These are phyloP conservation scores for Niveomyces coronatus DNA, from an alignment of 2,329 filamentous ascomycete species.

Conservation along the genomic window DNA sequence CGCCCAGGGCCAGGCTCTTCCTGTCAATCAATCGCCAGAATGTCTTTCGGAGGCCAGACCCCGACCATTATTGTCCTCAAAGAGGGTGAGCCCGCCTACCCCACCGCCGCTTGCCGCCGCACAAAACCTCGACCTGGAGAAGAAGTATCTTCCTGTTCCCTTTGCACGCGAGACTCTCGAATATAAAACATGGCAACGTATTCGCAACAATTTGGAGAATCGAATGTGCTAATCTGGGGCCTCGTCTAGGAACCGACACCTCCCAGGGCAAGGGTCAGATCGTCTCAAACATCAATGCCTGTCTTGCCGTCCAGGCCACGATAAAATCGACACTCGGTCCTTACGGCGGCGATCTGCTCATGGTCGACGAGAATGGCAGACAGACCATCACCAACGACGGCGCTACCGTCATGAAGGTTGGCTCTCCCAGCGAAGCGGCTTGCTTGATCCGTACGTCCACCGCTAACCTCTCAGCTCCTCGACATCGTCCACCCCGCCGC, in stretches of 20 bases:
- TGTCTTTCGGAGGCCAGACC: constrained; percentile 96
- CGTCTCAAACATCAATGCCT: constrained; percentile 97
- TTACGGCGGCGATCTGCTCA: constrained; percentile 90
- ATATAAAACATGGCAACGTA: too few species aligned
- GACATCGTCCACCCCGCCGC: constrained; percentile 98
- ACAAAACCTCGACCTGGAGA: constrained; percentile 3
- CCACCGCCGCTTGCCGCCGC: constrained; percentile 20
- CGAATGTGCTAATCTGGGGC: constrained; percentile 15
- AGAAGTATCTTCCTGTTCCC: neutral
- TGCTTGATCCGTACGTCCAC: too few species aligned
- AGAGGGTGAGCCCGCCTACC: constrained; percentile 64
- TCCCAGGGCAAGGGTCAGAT: constrained; percentile 97
- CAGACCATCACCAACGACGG: constrained; percentile 99
- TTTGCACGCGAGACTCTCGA: neutral
- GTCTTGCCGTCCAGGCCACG: constrained; percentile 86
- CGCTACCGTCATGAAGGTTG: constrained; percentile 96
- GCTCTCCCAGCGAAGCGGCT: too few species aligned
- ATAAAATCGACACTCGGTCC: constrained; percentile 94
- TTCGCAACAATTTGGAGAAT: too few species aligned
- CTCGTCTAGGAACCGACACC: constrained; percentile 71
- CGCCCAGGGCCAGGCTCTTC: constrained; percentile 4
- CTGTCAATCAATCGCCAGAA: constrained; percentile 30
- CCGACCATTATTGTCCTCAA: constrained; percentile 97
- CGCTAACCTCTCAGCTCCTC: constrained; percentile 54
- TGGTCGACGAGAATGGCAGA: constrained; percentile 89